Base-by-base conservation (phyloP, 2,329 filamentous ascomycete genomes). In the Parastagonospora avenae region DNA sequence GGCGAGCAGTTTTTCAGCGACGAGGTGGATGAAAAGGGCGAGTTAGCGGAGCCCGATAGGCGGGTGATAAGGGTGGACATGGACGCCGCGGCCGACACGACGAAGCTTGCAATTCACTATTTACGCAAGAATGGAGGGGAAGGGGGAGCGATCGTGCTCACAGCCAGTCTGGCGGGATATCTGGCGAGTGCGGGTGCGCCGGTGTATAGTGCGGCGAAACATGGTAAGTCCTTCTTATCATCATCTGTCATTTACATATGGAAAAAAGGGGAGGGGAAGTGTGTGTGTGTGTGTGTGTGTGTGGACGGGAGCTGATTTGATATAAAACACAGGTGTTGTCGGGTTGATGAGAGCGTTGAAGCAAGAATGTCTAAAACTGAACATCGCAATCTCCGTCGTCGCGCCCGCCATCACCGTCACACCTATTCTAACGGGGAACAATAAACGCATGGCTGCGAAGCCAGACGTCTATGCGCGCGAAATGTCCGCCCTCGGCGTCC, bases 341-440 rank as follows among this genome's bases (percentile, higher is more conserved):
- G 79, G 79, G n/a, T 71, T 80, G 15, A 74, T 81, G 71, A 74
- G 79, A 16, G 76, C 79, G 0, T 64, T 81, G 19, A 80, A 81
- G 63, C 74, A 77, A 31, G 79, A 80, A 57, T 77, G 74, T 42
- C 73, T 75, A 4, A 79, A 75, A 50, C 60, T 78, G 9, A 66
- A 71, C 31, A 79, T 81, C 40, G 71, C 76, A 1, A 72, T 80
- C 27, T 75, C 74, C 0, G 74, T 80, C 5, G 76, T 81, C 2
- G 79, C 78, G 1, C 79, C 79, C 1, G 79, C 73, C 2, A 80
- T 81, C 36, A 80, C 79, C 0, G 63, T 79, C 9, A 81, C 79
- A 2, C 74, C 75, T 2, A 77, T 80, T 42, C 56, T 80, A 11
- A 57, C 54, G 0, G 58, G 66, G 4, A 74, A 71, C 4, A 67